phyloP scores from a whole-genome alignment of 495 filamentous ascomycete species.

The Bryoglossum gracile region DNA sequence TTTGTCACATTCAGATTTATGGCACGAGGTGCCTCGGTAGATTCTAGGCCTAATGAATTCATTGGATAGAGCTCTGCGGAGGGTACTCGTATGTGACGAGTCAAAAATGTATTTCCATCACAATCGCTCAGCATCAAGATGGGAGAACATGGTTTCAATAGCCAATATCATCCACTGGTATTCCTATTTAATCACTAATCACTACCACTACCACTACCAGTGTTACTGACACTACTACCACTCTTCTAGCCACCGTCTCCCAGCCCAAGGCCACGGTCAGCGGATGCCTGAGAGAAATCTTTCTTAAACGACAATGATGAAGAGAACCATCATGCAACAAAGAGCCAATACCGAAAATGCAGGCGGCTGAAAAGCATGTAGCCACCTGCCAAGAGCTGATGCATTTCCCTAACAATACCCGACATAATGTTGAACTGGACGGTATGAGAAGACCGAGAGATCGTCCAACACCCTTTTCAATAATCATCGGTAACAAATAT shows the following conservation, averaged over 20 bases:
- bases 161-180: background rate
- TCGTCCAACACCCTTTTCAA: constrained; percentile 9
- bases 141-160: no score
- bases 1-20: no score
- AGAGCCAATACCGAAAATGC: constrained; percentile 15
- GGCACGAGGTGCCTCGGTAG: no score
- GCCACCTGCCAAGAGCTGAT: constrained; percentile 8
- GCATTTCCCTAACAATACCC: constrained; percentile 1
- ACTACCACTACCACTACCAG: constrained; percentile 7
- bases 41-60: no score
- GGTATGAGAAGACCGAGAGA: constrained; percentile 7
- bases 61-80: no score
- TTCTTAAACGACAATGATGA: constrained; percentile 26
- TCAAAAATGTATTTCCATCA: no score
- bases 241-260: constrained; percentile 10
- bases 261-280: constrained; percentile 1
- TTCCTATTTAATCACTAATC: background rate
- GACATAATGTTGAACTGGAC: constrained; percentile 2
- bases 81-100: no score
- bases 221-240: constrained; percentile 21
- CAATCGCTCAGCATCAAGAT: no score
- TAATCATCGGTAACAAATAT: constrained; percentile 17
- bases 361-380: constrained; percentile 19
- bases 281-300: constrained; percentile 15
- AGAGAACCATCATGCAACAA: constrained; percentile 22